These are phyloP conservation scores for Striga hermonthica DNA, from an alignment of 305 asterid species.

Conservation along the genomic window DNA sequence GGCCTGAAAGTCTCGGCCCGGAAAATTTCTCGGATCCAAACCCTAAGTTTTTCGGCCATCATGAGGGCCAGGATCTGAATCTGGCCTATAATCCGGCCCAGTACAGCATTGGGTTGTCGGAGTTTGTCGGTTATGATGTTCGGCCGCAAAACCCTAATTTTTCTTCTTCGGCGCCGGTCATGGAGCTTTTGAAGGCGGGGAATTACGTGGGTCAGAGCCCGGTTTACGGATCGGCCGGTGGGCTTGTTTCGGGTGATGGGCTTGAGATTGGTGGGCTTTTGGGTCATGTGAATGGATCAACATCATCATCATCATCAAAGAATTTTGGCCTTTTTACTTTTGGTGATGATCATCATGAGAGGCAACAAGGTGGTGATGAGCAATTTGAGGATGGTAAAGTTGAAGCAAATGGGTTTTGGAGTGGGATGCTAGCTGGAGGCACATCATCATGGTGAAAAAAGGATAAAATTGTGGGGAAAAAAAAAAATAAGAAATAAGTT, in stretches of 20 bases:
- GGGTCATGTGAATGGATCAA: conserved; percentile 31
- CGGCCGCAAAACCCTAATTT: neutral
- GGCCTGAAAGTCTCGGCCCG: conserved; percentile 1
- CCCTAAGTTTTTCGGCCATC: conserved; percentile 34
- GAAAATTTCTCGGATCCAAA: conserved; percentile 33
- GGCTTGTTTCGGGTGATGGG: conserved; percentile 37
- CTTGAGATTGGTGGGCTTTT: conserved; percentile 36
- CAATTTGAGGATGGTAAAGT: conserved; percentile 31
- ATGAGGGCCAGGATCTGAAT: conserved; percentile 36
- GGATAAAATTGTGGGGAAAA: neutral
- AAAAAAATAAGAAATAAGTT: no score
- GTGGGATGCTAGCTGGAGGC: conserved; percentile 41
- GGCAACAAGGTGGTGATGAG: conserved; percentile 24
- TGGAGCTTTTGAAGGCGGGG: conserved; percentile 42
- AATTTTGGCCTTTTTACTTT: no score
- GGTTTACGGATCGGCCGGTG: conserved; percentile 32
- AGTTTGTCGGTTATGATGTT: conserved; percentile 27
- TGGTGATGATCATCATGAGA: neutral
- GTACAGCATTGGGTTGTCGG: conserved; percentile 22
- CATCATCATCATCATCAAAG: neutral
- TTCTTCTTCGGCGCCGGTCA: conserved; percentile 29
- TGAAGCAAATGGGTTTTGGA: conserved; percentile 40
- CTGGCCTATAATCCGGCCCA: conserved; percentile 39
- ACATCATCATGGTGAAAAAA: conserved; percentile 37
- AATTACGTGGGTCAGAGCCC: conserved; percentile 30